Base-by-base conservation (phyloP, 1,284 basidiomycete species). In the Ustilago curta region DNA sequence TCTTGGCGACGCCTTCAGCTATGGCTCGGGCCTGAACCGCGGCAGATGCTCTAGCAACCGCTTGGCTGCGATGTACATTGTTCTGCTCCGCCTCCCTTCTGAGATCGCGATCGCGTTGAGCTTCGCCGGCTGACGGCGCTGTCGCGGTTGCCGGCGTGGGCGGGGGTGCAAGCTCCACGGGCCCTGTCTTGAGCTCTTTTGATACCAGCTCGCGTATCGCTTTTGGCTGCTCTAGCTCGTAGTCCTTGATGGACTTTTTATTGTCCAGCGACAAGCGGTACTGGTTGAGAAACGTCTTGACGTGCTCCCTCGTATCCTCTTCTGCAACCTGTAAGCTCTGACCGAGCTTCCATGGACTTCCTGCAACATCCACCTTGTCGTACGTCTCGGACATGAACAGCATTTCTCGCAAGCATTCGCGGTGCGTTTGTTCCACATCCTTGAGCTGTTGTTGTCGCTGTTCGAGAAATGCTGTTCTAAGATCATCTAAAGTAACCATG, bases 401-500 rank as follows among this genome's bases (percentile, higher is more conserved):
- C 58, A 75, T 44, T 64, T 75, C 72, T 8, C 67, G 53, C 51
- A 75, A 55, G n/a, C 39, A 49, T 52, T 64, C 59, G 14, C 43
- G 39, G 29, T 75, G 72, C 2, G 72, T 43, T 23, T 39, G 39
- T 45, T 70, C 66, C 23, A 75, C 19, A 16, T 75, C 68, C 40
- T 61, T 57, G 16, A 75, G 47, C 49, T 75, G 72, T 32, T 68
- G 64, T 19, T 70, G 59, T 21, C 64, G 57, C 53, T 75, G 68
- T 19, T 75, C 59, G 3, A 70, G 42, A 42, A 75, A 75, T 18
- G 68, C 68, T 8, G 69, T 54, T 39, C 72, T 47, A 19, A 75
- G 63, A 23, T 75, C 72, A 27, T 75, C 68, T 23, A 75, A 29
- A 0, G 72, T 75, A 18, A 75, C 72, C 72, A 75, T 75, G 51